Percentiles rank a stretch among this genome's conserved stretches.
Conservation (phyloP, 2,329 filamentous ascomycete species). For the Emericellopsis atlantica region DNA sequence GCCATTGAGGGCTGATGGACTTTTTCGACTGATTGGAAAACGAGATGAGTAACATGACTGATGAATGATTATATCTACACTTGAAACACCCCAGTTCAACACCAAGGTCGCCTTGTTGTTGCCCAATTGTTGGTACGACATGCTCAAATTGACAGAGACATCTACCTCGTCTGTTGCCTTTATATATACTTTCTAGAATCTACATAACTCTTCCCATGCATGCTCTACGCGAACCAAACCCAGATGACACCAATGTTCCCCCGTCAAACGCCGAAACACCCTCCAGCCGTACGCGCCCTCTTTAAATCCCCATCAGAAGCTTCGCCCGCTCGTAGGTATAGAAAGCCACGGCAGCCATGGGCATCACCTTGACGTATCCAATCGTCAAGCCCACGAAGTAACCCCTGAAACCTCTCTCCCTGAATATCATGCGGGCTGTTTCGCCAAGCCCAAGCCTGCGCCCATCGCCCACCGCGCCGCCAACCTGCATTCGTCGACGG, state of each 20-base stretch:
- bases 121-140: too few species aligned
- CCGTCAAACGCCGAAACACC: conserved; percentile 10
- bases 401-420: conserved; percentile 63
- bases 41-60: too few species aligned
- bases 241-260: conserved; percentile 5
- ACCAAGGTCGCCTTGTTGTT: too few species aligned
- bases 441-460: conserved; percentile 66
- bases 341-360: conserved; percentile 65
- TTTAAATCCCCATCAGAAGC: conserved; percentile 49
- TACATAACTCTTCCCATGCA: too few species aligned
- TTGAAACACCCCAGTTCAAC: too few species aligned
- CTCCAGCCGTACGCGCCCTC: neutral
- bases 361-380: conserved; percentile 88
- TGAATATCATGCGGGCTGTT: conserved; percentile 62
- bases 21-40: too few species aligned
- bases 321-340: conserved; percentile 55
- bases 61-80: too few species aligned
- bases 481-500: conserved; percentile 87
- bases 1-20: too few species aligned
- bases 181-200: too few species aligned
- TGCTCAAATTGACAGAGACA: too few species aligned
- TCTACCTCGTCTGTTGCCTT: too few species aligned
- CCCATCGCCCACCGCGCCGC: conserved; percentile 85
- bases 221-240: neutral
- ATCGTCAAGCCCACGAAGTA: conserved; percentile 92